Base-by-base conservation (phyloP, 352 stramenopile species). In the Blastocystis sp. region DNA sequence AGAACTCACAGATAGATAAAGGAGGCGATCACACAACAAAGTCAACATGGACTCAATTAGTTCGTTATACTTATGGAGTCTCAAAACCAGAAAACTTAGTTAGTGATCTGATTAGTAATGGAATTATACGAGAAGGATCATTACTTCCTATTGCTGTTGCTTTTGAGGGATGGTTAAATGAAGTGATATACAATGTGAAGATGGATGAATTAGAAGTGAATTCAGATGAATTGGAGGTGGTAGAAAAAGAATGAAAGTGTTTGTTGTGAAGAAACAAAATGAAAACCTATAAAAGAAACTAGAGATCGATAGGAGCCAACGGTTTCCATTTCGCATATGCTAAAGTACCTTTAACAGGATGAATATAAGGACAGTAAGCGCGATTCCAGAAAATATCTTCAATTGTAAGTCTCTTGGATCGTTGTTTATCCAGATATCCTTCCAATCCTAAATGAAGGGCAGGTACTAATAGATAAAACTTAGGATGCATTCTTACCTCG, bases 11-110 rank as follows among this genome's bases (percentile, higher is more conserved):
- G 1, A 27, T 83, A 83, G 71, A 59, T 19, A 83, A 83, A 19
- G 43, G n/a, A 24, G 4, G 29, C 7, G 51, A 83, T 14, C 19
- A 65, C 6, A 11, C 56, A 21, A 57, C 49, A 35, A 65, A 83
- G 71, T 83, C 71, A 0, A 83, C 71, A 21, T 83, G 71, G 71
- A 83, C 71, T 6, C 71, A 83, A 32, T 24, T 83, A 21, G 32
- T 42, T 19, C 71, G 71, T 19, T 83, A 66, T 29, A 65, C 29
- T 12, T 83, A 83, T 43, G 71, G 71, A 14, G 46, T 83, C 19
- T 65, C 46, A 2, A 65, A 24, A 37, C 46, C 71, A 11, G 71
- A 83, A 32, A 51, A 57, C 24, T 56, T 83, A 9, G 71, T 83
- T 19, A 65, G 43, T 7, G 71, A 66, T 49, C 49, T 83, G 4